Conservation (phyloP, 805 yeast genomes). For the Komagataella kurtzmanii region DNA sequence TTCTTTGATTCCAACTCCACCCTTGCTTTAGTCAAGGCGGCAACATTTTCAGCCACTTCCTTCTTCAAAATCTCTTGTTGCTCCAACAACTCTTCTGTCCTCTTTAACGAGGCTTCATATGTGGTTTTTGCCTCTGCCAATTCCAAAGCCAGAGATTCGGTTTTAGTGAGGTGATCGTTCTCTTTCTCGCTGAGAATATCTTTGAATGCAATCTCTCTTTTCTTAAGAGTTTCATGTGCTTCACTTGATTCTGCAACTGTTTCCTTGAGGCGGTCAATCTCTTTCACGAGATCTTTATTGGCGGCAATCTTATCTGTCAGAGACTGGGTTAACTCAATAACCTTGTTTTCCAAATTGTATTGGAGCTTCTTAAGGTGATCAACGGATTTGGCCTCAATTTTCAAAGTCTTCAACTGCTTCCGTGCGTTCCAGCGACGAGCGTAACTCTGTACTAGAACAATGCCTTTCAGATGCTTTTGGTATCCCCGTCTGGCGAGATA, state of each 20-base stretch:
- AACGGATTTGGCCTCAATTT: conserved; percentile 85
- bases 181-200: conserved; percentile 30
- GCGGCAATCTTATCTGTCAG: conserved; percentile 71
- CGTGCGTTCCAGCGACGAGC: conserved; percentile 68
- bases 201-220: conserved; percentile 40
- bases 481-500: conserved; percentile 42
- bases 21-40: conserved; percentile 48
- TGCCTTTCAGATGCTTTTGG: conserved; percentile 32
- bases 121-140: conserved; percentile 40
- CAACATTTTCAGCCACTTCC: conserved; percentile 48
- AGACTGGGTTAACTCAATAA: conserved; percentile 86
- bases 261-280: conserved; percentile 39
- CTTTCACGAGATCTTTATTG: conserved; percentile 55
- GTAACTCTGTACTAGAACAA: conserved; percentile 64
- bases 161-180: conserved; percentile 32
- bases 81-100: conserved; percentile 44
- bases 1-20: conserved; percentile 43
- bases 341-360: conserved; percentile 90
- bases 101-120: conserved; percentile 41
- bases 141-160: conserved; percentile 39
- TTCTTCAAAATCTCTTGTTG: conserved; percentile 50
- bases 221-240: conserved; percentile 38
- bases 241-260: conserved; percentile 39
- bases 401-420: conserved; percentile 46
- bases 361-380: conserved; percentile 84